Evolutionary conservation across 768 basidiomycete genomes (phyloP).

Genomic region (Flagelloscypha sp.): DNA sequence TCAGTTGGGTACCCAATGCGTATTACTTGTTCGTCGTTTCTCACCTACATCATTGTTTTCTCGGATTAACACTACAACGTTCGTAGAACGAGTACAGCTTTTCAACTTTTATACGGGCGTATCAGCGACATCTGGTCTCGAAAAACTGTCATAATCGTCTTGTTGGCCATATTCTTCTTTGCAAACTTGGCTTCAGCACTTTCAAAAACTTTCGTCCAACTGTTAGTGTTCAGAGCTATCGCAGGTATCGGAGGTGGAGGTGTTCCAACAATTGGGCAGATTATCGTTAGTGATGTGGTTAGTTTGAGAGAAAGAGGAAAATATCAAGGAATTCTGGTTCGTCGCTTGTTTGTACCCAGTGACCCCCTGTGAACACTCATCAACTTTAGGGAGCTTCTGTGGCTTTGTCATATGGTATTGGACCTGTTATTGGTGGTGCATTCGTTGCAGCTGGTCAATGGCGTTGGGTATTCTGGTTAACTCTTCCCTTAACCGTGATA

Average conservation of each 20-base stretch:
- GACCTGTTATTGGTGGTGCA: conserved; percentile 45
- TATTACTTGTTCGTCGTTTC: conserved; percentile 29
- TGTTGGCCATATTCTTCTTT: conserved; percentile 40
- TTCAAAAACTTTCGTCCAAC: conserved; percentile 38
- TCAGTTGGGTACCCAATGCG: conserved; percentile 46
- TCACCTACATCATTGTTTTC: background rate
- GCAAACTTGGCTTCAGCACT: conserved; percentile 45
- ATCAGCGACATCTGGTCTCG: conserved; percentile 42
- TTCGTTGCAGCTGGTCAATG: conserved; percentile 35
- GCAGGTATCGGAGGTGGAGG: conserved; percentile 48
- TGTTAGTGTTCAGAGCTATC: conserved; percentile 45
- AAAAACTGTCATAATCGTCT: conserved; percentile 36
- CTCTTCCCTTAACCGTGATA: conserved; percentile 34
- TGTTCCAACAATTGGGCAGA: conserved; percentile 43
- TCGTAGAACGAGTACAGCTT: conserved; percentile 32
- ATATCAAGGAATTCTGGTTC: conserved; percentile 44
- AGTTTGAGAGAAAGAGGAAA: conserved; percentile 47
- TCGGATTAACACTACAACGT: background rate
- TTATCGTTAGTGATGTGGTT: conserved; percentile 50
- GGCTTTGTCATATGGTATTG: conserved; percentile 40
- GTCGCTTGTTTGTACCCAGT: background rate
- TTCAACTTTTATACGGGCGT: conserved; percentile 35
- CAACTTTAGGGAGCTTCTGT: conserved; percentile 34
- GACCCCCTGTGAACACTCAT: background rate
- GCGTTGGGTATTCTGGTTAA: conserved; percentile 51